Evolutionary conservation across 192 early-diverging fungal species (phyloP).

Genomic region (Kappamyces sp.): DNA sequence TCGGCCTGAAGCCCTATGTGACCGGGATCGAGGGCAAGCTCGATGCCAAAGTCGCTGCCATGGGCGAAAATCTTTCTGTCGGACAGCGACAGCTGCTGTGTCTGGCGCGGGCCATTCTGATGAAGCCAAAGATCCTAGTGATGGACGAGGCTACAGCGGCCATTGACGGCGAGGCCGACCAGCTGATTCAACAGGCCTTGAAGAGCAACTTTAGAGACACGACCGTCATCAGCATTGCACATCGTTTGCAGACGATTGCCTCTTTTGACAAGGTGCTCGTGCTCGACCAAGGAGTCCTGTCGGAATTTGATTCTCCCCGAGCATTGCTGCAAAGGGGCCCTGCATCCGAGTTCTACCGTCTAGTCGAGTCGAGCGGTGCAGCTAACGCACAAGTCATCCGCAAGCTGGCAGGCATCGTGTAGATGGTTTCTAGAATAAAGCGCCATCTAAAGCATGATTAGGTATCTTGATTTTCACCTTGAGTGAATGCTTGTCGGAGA

Average conservation of each 20-base stretch:
- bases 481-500: too few relatives aligned
- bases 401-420: slow-evolving; percentile 17
- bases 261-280: slow-evolving; percentile 19
- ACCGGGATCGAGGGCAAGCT: slow-evolving; percentile 13
- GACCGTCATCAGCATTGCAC: slow-evolving; percentile 68
- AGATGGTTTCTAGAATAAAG: too few relatives aligned
- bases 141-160: slow-evolving; percentile 19
- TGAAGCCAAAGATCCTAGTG: slow-evolving; percentile 21
- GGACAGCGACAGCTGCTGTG: slow-evolving; percentile 41
- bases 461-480: too few relatives aligned
- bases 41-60: slow-evolving; percentile 27
- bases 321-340: slow-evolving; percentile 17
- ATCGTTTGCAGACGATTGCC: slow-evolving; percentile 61
- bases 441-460: too few relatives aligned
- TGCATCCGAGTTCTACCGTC: slow-evolving; percentile 22
- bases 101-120: slow-evolving; percentile 40
- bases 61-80: slow-evolving; percentile 28
- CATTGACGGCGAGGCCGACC: slow-evolving; percentile 59
- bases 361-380: slow-evolving; percentile 42
- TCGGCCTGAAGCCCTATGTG: slow-evolving; percentile 41
- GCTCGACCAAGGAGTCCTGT: slow-evolving; percentile 7
- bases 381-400: slow-evolving; percentile 36
- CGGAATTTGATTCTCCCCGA: slow-evolving; percentile 27
- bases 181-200: slow-evolving; percentile 61
- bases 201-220: slow-evolving; percentile 48